phyloP scores from a whole-genome alignment of 768 basidiomycete genomes.

The Serendipita sp. region DNA sequence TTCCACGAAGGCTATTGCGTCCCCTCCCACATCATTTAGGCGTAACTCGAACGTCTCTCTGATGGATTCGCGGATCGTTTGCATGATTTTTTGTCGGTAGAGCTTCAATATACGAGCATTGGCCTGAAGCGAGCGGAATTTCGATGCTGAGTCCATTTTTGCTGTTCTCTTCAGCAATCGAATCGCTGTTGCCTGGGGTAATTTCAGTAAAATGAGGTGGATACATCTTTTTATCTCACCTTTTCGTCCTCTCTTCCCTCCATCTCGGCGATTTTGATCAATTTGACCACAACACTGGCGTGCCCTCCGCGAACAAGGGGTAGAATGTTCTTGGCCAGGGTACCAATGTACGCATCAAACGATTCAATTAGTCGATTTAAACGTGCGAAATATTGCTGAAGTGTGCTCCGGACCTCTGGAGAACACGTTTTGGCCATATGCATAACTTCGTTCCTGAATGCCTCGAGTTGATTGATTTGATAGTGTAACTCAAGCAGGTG shows the following conservation, averaged over 20 bases:
- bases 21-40: conserved; percentile 41
- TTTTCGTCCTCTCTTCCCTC: conserved; percentile 93
- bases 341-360: conserved; percentile 75
- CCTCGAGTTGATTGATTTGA: conserved; percentile 81
- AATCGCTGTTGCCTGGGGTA: conserved; percentile 69
- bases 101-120: conserved; percentile 88
- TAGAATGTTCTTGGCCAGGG: conserved; percentile 61
- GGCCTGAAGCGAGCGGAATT: conserved; percentile 86
- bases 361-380: conserved; percentile 61
- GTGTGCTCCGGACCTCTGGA: conserved; percentile 45
- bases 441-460: conserved; percentile 87
- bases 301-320: conserved; percentile 65
- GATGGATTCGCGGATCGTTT: conserved; percentile 65
- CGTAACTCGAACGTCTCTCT: conserved; percentile 51
- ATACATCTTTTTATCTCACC: conserved; percentile 25
- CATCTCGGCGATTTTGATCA: conserved; percentile 85
- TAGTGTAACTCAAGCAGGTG: conserved; percentile 84
- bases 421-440: conserved; percentile 82
- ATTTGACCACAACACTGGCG: conserved; percentile 73
- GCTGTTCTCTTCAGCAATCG: conserved; percentile 88
- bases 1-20: conserved; percentile 61
- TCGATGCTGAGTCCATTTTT: conserved; percentile 81
- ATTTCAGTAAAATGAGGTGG: neutral
- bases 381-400: conserved; percentile 70
- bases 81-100: conserved; percentile 79